phyloP scores from a whole-genome alignment of 2,329 filamentous ascomycete species.

The Claviceps sp. region DNA sequence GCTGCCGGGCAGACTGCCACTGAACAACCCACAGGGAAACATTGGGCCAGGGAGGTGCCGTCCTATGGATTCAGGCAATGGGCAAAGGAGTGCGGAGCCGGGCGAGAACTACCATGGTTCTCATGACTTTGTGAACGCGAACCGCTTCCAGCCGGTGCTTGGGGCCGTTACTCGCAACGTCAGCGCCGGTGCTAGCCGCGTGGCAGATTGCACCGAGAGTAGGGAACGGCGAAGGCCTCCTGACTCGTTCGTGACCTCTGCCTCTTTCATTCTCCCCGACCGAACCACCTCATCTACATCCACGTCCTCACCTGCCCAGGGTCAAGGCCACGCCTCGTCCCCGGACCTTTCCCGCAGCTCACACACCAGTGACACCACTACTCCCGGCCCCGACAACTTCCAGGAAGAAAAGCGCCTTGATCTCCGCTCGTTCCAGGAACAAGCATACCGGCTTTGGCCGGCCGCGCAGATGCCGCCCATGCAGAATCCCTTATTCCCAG shows the following conservation, averaged over 20 bases:
- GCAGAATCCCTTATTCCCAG: conserved; percentile 17
- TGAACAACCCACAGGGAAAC: conserved; percentile 14
- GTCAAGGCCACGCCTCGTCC: not conserved
- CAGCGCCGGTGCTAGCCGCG: conserved; percentile 6
- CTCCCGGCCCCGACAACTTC: conserved; percentile 21
- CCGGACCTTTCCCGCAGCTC: conserved; percentile 12
- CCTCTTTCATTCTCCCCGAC: conserved; percentile 15
- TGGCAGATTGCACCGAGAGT: conserved; percentile 6
- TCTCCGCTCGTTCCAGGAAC: conserved; percentile 19
- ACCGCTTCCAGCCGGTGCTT: conserved; percentile 21
- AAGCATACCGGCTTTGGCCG: conserved; percentile 19
- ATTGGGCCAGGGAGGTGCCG: not conserved
- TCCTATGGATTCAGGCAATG: conserved; percentile 1
- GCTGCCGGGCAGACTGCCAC: conserved; percentile 30
- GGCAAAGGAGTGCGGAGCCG: not conserved
- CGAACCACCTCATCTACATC: conserved; percentile 21
- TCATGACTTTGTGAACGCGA: conserved; percentile 6
- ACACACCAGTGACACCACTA: conserved; percentile 21
- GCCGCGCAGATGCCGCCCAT: conserved; percentile 7
- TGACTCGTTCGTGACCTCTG: conserved; percentile 4
- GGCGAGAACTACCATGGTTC: not conserved
- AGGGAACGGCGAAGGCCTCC: conserved; percentile 21
- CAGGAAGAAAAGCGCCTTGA: conserved; percentile 23
- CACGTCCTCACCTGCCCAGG: conserved; percentile 10
- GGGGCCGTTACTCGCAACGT: conserved; percentile 21